phyloP scores from a whole-genome alignment of 1,139 yeast genomes.

The Ogataea hybrid region DNA sequence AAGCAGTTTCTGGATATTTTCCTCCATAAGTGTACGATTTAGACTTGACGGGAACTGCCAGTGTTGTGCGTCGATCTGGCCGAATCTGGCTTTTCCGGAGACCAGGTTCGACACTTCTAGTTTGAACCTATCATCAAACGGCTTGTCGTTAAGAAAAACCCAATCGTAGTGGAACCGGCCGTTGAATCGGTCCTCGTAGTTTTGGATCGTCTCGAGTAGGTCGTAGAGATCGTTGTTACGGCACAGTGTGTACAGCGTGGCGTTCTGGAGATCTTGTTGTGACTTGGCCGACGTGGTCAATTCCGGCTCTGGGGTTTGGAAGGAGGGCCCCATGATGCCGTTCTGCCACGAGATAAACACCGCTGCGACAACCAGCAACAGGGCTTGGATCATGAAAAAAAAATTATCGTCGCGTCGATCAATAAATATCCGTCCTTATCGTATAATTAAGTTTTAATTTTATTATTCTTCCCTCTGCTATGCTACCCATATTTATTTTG shows the following conservation, averaged over 20 bases:
- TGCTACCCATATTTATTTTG: not conserved
- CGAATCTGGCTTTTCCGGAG: conserved; percentile 64
- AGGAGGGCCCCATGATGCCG: not conserved
- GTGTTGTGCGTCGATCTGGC: conserved; percentile 55
- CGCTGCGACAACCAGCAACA: not conserved
- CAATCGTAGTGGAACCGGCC: conserved; percentile 54
- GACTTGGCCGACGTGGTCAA: too few species aligned
- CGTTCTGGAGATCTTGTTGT: conserved; percentile 32
- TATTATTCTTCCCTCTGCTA: not conserved
- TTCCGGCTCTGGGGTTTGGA: not conserved
- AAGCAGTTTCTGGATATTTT: conserved; percentile 43
- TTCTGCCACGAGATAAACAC: not conserved
- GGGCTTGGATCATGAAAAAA: not conserved
- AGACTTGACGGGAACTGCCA: conserved; percentile 73
- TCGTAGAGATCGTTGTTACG: conserved; percentile 52
- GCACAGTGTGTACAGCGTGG: conserved; percentile 60
- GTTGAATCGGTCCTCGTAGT: conserved; percentile 58
- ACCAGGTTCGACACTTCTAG: conserved; percentile 42
- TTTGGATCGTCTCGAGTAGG: conserved; percentile 48
- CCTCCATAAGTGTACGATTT: conserved; percentile 52
- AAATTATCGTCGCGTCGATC: not conserved
- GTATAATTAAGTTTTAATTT: not conserved
- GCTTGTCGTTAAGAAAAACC: conserved; percentile 58
- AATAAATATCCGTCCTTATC: too few species aligned
- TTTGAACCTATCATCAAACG: conserved; percentile 49